Conservation (phyloP, 208 protist genomes). For the Wallacemonas sp. region DNA sequence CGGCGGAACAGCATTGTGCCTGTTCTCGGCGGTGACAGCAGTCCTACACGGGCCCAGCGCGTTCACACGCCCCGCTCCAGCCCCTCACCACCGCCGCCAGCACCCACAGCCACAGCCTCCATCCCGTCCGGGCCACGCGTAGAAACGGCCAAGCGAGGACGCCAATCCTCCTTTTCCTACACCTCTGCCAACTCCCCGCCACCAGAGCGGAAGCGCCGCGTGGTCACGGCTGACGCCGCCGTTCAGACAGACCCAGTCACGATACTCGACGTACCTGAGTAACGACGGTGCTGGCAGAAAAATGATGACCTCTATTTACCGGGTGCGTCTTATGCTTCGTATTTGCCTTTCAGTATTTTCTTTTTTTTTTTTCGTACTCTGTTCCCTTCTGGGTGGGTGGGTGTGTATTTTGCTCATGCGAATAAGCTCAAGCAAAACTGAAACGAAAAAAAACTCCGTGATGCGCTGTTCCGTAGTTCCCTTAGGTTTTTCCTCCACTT, state of each 20-base stretch:
- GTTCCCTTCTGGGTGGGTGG: too few species aligned
- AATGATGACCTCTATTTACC: too few species aligned
- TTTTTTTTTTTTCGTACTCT: conserved; percentile 4
- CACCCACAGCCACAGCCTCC: too few species aligned
- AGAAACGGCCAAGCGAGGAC: neutral
- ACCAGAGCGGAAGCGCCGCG: conserved; percentile 8
- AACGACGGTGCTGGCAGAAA: neutral
- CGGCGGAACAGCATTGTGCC: conserved; percentile 5
- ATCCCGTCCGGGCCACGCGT: too few species aligned
- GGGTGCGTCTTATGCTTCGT: too few species aligned
- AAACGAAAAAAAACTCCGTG: too few species aligned
- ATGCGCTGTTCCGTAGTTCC: too few species aligned
- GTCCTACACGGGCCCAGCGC: neutral
- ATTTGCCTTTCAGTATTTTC: neutral
- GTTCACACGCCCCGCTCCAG: neutral
- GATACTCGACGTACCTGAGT: conserved; percentile 38
- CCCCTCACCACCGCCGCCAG: neutral
- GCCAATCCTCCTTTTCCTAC: neutral
- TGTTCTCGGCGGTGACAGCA: neutral
- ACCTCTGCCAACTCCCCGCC: conserved; percentile 8
- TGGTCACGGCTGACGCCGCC: conserved; percentile 26
- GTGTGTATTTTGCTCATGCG: too few species aligned
- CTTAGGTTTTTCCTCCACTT: too few species aligned
- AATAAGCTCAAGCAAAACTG: too few species aligned
- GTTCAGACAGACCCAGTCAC: conserved; percentile 72